These are phyloP conservation scores for Talaromyces borbonicus DNA, from an alignment of 495 filamentous ascomycete genomes.

Conservation along the genomic window DNA sequence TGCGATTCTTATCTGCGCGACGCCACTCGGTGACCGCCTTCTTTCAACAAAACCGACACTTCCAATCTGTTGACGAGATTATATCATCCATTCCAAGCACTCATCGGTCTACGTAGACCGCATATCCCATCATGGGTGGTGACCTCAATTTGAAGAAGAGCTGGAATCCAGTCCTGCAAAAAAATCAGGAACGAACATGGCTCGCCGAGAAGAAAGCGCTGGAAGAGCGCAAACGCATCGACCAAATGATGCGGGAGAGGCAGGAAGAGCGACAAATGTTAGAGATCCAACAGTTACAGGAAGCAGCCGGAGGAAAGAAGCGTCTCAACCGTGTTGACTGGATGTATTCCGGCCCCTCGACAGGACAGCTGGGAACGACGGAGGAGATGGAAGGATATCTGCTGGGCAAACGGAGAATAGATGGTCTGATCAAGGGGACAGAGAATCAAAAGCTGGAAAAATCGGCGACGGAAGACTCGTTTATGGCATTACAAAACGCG, in stretches of 20 bases:
- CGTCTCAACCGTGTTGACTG: slow-evolving; percentile 79
- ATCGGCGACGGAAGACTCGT: slow-evolving; percentile 54
- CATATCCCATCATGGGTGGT: slow-evolving; percentile 59
- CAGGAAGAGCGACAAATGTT: slow-evolving; percentile 89
- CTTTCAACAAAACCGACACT: too few species aligned
- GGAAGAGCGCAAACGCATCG: slow-evolving; percentile 85
- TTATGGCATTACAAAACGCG: slow-evolving; percentile 48
- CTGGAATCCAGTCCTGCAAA: slow-evolving; percentile 80
- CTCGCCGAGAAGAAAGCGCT: slow-evolving; percentile 86
- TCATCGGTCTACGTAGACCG: neutral
- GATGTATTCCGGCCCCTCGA: slow-evolving; percentile 89
- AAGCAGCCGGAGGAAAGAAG: slow-evolving; percentile 73
- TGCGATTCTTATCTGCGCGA: too few species aligned
- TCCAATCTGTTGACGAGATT: neutral
- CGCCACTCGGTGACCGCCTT: too few species aligned
- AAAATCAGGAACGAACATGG: slow-evolving; percentile 79
- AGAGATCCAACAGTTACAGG: slow-evolving; percentile 82
- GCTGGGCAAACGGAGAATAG: slow-evolving; percentile 83
- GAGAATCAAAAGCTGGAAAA: slow-evolving; percentile 76
- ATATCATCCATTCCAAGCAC: neutral
- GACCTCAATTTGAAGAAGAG: slow-evolving; percentile 92
- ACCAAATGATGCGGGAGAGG: slow-evolving; percentile 79
- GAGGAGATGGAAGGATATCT: slow-evolving; percentile 94
- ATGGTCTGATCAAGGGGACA: slow-evolving; percentile 72
- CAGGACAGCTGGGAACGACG: slow-evolving; percentile 66